These are phyloP conservation scores for Tolypocladium pustulatum DNA, from an alignment of 2,329 filamentous ascomycete species.

Conservation along the genomic window DNA sequence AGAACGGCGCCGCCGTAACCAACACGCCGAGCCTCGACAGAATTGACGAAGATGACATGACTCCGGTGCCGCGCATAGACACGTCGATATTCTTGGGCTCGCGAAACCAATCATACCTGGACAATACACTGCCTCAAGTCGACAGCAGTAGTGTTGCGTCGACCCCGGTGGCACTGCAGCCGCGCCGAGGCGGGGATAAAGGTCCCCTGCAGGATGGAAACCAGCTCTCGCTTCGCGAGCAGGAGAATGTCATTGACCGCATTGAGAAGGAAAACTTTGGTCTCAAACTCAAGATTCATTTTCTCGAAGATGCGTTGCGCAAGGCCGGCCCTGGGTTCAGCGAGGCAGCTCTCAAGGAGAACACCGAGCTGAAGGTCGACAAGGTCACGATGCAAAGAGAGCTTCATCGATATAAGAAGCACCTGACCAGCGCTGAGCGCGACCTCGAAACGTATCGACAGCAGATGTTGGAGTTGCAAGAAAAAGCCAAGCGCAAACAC, in stretches of 20 bases:
- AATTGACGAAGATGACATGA: conserved; percentile 62
- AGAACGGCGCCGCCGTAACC: conserved; percentile 45
- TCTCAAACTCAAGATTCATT: conserved; percentile 93
- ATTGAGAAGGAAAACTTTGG: conserved; percentile 99
- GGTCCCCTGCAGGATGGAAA: conserved; percentile 76
- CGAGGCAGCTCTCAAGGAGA: conserved; percentile 81
- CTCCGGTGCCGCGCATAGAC: conserved; percentile 62
- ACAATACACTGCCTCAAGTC: conserved; percentile 64
- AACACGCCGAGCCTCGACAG: conserved; percentile 61
- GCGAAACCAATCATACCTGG: conserved; percentile 52
- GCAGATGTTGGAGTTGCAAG: conserved; percentile 73
- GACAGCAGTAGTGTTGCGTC: conserved; percentile 72
- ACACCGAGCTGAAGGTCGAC: conserved; percentile 91
- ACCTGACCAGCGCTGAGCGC: conserved; percentile 68
- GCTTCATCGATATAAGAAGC: conserved; percentile 76
- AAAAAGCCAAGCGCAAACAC: conserved; percentile 68
- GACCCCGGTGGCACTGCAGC: conserved; percentile 66
- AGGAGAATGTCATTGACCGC: conserved; percentile 89
- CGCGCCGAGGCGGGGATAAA: conserved; percentile 50
- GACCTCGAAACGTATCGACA: conserved; percentile 76
- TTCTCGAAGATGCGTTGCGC: conserved; percentile 79
- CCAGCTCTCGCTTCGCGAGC: conserved; percentile 81
- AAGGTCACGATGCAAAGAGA: conserved; percentile 84
- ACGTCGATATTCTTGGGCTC: conserved; percentile 60
- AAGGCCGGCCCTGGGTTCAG: conserved; percentile 87